Base-by-base conservation (phyloP, 208 protist species). In the Leishmania tarentolae region DNA sequence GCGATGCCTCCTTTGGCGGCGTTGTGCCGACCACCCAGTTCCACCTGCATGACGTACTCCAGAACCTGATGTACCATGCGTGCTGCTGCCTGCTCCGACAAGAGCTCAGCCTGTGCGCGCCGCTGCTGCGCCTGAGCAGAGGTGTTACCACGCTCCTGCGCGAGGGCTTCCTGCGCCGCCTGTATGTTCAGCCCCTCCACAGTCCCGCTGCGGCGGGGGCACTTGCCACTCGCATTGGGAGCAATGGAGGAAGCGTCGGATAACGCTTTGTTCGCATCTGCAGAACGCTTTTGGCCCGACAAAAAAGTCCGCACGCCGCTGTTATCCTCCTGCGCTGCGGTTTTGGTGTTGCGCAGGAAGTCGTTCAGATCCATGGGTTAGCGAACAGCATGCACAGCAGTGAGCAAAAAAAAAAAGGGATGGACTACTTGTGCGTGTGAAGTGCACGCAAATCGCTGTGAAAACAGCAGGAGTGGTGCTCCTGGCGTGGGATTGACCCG, bases 11-110 rank as follows among this genome's bases (percentile, higher is more conserved):
- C 76, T 66, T 88, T 80, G 11, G 61, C 63, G 1, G 89, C 83
- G 81, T 94, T 95, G 78, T 93, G 90, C 50, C 87, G 81, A 15
- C 93, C 93, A 35, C 91, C 91, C 1, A 92, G 80, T 65, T 90
- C 84, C 31, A 75, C 57, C 44, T 69, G 68, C 84, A 97, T 84
- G 15, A 97, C 88, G 79, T 95, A 93, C 66, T 91, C 87, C 69
- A 96, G 53, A 37, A 96, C 79, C n/a, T 76, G 85, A 77, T 90
- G 81, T 19, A 84, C 86, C 73, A 92, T 80, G 40, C 83, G 68
- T 3, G 85, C 84, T 3, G 85, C 81, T 4, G 79, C 82, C 70
- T 84, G 79, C 76, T 83, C 85, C 0, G 86, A 85, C 35, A 86
- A 77, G n/a, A 84, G 77, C 46, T 80, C 63, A 2, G 83, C 78